Evolutionary conservation across 2,329 filamentous ascomycete genomes (phyloP), one percentile per base, ranked within the genome.

Genomic region (Tothia fuscella): DNA sequence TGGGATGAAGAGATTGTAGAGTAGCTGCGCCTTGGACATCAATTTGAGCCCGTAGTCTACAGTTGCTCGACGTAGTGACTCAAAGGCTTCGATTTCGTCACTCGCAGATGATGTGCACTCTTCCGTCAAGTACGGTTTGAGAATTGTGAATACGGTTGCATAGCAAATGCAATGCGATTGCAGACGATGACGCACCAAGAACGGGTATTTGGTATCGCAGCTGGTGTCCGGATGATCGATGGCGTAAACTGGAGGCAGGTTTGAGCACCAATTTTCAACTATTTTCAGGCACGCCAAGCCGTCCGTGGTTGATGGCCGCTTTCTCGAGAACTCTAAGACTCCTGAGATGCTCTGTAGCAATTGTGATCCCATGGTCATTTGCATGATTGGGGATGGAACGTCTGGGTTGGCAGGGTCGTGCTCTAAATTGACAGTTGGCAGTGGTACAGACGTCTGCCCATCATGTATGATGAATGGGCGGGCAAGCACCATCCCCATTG

Each of bases 61-160:
- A 2, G 67, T 68, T 26, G 57, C 59, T 6, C n/a, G n/a, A n/a
- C n/a, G n/a, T n/a, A n/a, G n/a, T n/a, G n/a, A n/a, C n/a, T n/a
- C n/a, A n/a, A n/a, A n/a, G n/a, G n/a, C n/a, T n/a, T n/a, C n/a
- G n/a, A n/a, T n/a, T n/a, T n/a, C n/a, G n/a, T n/a, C n/a, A n/a
- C n/a, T n/a, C n/a, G n/a, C n/a, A n/a, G n/a, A n/a, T n/a, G n/a
- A n/a, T n/a, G n/a, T n/a, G n/a, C n/a, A n/a, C n/a, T n/a, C n/a
- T 32, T 57, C 61, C 2, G 63, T 63, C n/a, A 74, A 58, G 46
- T 61, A 70, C 1, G 59, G 51, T 43, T 70, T 65, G 9, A 71
- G 51, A 6, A 67, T 64, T 33, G 66, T 56, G 1, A 72, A 53
- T 41, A 65, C 60, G 45, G 66, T 65, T 42, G 67, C 61, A 36